These are phyloP conservation scores for Neofusicoccum kwambonambiense DNA, from an alignment of 2,329 filamentous ascomycete genomes.

Conservation along the genomic window DNA sequence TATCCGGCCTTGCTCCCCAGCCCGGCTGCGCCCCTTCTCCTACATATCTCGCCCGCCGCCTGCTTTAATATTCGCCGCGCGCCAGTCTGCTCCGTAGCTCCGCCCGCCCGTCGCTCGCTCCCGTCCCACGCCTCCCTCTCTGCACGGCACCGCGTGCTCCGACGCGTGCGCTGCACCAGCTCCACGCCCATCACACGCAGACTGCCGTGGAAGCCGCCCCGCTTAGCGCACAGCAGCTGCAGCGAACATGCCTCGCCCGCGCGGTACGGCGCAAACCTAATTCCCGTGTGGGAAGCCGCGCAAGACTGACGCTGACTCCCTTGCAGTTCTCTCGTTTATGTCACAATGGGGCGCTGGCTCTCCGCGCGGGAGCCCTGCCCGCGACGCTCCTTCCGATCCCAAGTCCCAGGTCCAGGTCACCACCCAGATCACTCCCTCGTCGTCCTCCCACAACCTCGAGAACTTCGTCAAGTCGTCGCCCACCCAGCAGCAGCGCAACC, in stretches of 20 bases:
- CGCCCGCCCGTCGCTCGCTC: slow-evolving; percentile 6
- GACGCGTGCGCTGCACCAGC: slow-evolving; percentile 3
- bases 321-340: slow-evolving; percentile 81
- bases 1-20: not conserved
- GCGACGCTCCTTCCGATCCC: slow-evolving; percentile 29
- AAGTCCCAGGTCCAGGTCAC: slow-evolving; percentile 3
- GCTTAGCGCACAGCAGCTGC: not conserved
- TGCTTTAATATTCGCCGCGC: too few species aligned
- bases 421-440: slow-evolving; percentile 22
- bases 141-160: not conserved
- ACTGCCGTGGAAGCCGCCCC: not conserved
- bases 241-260: slow-evolving; percentile 34
- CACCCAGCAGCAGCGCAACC: slow-evolving; percentile 38
- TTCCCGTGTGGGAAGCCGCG: not conserved
- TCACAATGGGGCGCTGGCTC: slow-evolving; percentile 63
- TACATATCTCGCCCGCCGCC: not conserved
- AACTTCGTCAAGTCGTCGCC: slow-evolving; percentile 29
- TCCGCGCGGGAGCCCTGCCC: slow-evolving; percentile 26
- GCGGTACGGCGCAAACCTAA: slow-evolving; percentile 18
- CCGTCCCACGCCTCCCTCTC: not conserved
- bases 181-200: not conserved
- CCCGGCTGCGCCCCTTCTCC: slow-evolving; percentile 9
- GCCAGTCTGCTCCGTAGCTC: not conserved
- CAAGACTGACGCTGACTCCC: slow-evolving; percentile 18
- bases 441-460: slow-evolving; percentile 33